These are phyloP conservation scores for Penicillium samsonianum DNA, from an alignment of 495 filamentous ascomycete genomes.

Conservation along the genomic window DNA sequence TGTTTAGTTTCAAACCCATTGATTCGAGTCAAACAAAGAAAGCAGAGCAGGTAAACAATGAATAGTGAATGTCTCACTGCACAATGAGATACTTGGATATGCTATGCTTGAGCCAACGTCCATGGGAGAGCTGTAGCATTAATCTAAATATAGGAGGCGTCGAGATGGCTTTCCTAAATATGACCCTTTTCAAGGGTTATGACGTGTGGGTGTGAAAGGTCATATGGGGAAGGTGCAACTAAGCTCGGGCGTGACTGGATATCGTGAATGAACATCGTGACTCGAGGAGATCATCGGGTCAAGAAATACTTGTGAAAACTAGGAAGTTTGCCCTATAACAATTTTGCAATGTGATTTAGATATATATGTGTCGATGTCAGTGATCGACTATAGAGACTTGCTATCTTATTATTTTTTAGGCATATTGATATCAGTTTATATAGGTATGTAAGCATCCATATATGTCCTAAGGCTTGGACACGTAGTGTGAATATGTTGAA, in stretches of 20 bases:
- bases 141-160: not conserved
- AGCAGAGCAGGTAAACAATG: not conserved
- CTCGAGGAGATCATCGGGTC: slow-evolving; percentile 7
- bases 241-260: slow-evolving; percentile 21
- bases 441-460: not conserved
- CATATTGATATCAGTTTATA: not conserved
- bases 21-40: slow-evolving; percentile 4
- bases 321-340: not conserved
- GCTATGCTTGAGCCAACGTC: not conserved
- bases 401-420: not conserved
- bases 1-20: not conserved
- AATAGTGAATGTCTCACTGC: not conserved
- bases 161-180: slow-evolving; percentile 2
- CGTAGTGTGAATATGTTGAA: not conserved
- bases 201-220: slow-evolving; percentile 22
- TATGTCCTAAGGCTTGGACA: no score
- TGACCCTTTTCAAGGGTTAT: slow-evolving; percentile 3
- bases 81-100: not conserved
- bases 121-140: no score
- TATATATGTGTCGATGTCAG: not conserved
- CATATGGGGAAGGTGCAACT: slow-evolving; percentile 18
- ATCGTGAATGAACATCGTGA: slow-evolving; percentile 15
- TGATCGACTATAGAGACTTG: not conserved
- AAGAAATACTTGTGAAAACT: not conserved
- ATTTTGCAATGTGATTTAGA: not conserved